Evolutionary conservation across 139 green algal genomes (phyloP).

Genomic region (Ostreobium quekettii): DNA sequence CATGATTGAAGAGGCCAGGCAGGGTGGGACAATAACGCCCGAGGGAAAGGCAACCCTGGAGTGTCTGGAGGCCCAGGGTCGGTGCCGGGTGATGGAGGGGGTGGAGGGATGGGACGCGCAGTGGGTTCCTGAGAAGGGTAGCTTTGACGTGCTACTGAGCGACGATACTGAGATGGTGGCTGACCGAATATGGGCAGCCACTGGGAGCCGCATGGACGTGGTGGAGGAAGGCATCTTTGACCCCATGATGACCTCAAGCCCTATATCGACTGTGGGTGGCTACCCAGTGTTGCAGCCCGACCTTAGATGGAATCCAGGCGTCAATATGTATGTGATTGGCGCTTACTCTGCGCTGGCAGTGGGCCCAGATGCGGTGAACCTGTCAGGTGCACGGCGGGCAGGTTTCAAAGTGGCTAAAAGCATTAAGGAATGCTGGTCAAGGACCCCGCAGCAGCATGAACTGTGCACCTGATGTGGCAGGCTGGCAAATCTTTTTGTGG

Average conservation of each 20-base stretch:
- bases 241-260: not conserved
- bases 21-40: conserved; percentile 5
- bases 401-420: too few species aligned
- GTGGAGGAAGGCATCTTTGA: conserved; percentile 1
- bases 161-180: not conserved
- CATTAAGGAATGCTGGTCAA: too few species aligned
- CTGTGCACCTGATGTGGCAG: too few species aligned
- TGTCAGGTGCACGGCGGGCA: conserved; percentile 6
- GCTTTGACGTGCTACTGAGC: not conserved
- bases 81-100: conserved; percentile 1
- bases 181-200: conserved; percentile 7
- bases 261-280: not conserved
- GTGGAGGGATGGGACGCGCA: conserved; percentile 12
- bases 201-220: conserved; percentile 13
- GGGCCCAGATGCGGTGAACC: conserved; percentile 15
- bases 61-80: not conserved
- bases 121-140: not conserved
- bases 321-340: conserved; percentile 14
- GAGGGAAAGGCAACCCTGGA: not conserved
- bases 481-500: too few species aligned
- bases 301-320: conserved; percentile 19
- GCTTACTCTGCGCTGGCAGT: conserved; percentile 11
- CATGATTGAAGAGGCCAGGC: conserved; percentile 10
- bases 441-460: too few species aligned
- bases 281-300: conserved; percentile 3